These are phyloP conservation scores for Metroxylon sagu DNA, from an alignment of 176 grass and related monocot species.

Conservation along the genomic window DNA sequence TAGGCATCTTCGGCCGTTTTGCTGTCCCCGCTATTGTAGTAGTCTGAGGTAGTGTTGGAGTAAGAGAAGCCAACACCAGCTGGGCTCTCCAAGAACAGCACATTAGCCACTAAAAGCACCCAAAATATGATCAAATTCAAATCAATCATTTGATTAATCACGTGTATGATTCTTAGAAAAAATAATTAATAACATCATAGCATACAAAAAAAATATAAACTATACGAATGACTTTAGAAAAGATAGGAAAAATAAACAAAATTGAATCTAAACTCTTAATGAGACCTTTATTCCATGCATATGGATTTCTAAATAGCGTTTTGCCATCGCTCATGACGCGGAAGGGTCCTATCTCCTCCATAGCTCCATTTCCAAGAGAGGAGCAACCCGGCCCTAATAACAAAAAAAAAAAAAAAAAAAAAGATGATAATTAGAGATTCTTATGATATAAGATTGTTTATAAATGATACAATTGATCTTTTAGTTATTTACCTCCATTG, in stretches of 20 bases:
- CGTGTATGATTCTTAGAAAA: neutral
- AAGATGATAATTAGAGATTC: neutral
- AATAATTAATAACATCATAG: too few relatives aligned
- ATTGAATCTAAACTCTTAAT: neutral
- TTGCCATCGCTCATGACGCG: constrained; percentile 72
- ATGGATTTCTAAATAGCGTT: constrained; percentile 66
- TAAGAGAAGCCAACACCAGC: constrained; percentile 86
- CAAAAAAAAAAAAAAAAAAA: neutral
- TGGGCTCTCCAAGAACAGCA: constrained; percentile 90
- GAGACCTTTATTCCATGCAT: constrained; percentile 67
- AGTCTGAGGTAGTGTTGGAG: constrained; percentile 85
- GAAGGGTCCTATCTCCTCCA: constrained; percentile 94
- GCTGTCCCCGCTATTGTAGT: constrained; percentile 41
- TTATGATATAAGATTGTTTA: neutral
- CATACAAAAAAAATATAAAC: too few relatives aligned
- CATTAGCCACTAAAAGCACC: constrained; percentile 43
- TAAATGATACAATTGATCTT: constrained; percentile 1
- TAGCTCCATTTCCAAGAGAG: constrained; percentile 75
- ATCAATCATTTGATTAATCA: neutral
- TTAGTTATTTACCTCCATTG: constrained; percentile 45
- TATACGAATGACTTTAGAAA: too few relatives aligned
- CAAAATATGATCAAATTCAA: neutral
- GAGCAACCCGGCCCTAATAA: constrained; percentile 61
- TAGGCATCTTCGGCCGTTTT: constrained; percentile 52
- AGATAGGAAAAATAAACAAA: too few relatives aligned